phyloP scores from a whole-genome alignment of 1,284 basidiomycete genomes.

The Trichosporon coremiiforme region DNA sequence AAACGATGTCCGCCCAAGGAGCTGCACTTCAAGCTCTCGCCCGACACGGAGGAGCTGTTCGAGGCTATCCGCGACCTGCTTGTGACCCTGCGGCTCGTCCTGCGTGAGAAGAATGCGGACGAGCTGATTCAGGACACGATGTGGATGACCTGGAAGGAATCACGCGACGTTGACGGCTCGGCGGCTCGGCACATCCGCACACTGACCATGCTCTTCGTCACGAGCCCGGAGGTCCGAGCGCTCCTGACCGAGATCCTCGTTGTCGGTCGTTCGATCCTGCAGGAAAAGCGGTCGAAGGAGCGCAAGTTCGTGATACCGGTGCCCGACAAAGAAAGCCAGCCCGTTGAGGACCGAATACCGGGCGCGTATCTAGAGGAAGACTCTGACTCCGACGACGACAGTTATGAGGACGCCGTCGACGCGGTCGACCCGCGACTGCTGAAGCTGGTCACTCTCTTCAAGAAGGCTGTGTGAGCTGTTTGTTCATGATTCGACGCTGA shows the following conservation, averaged over 20 bases:
- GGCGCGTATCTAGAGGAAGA: slow-evolving; percentile 47
- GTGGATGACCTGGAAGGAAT: slow-evolving; percentile 22
- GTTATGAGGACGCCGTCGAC: slow-evolving; percentile 19
- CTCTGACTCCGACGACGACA: slow-evolving; percentile 18
- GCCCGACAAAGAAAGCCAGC: slow-evolving; percentile 11
- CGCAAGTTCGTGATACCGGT: slow-evolving; percentile 8
- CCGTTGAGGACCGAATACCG: slow-evolving; percentile 28
- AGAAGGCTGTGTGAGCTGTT: slow-evolving; percentile 47
- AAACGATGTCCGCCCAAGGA: slow-evolving; percentile 6
- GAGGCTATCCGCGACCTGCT: not conserved
- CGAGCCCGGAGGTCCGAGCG: slow-evolving; percentile 22
- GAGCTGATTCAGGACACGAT: slow-evolving; percentile 28
- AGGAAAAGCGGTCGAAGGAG: slow-evolving; percentile 2
- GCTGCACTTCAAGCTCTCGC: slow-evolving; percentile 1
- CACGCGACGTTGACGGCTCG: slow-evolving; percentile 1
- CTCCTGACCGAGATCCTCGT: slow-evolving; percentile 12
- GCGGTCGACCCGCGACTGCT: slow-evolving; percentile 57
- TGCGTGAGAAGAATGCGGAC: slow-evolving; percentile 29
- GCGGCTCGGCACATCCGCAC: slow-evolving; percentile 20
- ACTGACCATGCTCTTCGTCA: slow-evolving; percentile 21
- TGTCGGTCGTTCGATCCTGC: not conserved
- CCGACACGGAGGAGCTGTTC: not conserved
- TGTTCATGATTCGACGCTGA: not conserved
- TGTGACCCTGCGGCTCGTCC: slow-evolving; percentile 18
- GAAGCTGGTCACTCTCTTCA: slow-evolving; percentile 58